Conservation (phyloP, 495 filamentous ascomycete species). For the Thozetella sp. region DNA sequence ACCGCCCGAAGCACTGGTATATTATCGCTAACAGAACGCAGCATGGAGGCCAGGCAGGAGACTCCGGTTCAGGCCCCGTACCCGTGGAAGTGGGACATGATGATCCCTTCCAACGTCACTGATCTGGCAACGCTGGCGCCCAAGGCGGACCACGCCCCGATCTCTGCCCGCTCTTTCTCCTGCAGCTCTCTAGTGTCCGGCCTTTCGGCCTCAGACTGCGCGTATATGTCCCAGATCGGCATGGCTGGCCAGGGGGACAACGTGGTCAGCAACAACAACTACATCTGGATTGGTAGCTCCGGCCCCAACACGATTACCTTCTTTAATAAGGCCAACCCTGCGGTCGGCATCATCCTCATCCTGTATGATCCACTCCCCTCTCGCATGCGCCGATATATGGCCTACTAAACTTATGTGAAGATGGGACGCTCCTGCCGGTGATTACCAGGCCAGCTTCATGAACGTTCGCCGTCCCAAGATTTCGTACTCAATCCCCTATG, state of each 20-base stretch:
- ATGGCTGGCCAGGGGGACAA: slow-evolving; percentile 23
- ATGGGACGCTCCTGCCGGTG: slow-evolving; percentile 13
- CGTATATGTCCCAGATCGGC: slow-evolving; percentile 25
- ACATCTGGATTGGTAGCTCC: slow-evolving; percentile 21
- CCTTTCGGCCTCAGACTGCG: slow-evolving; percentile 19
- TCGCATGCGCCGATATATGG: too few species aligned
- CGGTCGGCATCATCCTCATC: slow-evolving; percentile 18
- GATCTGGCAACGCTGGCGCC: not conserved
- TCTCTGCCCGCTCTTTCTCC: not conserved
- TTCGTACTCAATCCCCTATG: slow-evolving; percentile 23
- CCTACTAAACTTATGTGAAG: too few species aligned
- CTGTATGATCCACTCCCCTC: not conserved
- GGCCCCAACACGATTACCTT: slow-evolving; percentile 29
- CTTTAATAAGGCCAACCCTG: slow-evolving; percentile 17
- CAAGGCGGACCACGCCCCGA: not conserved
- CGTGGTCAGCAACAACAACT: slow-evolving; percentile 8
- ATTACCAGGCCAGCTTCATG: slow-evolving; percentile 22
- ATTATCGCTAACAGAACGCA: not conserved
- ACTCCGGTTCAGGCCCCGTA: not conserved
- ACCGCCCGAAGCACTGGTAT: not conserved
- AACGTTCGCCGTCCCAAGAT: slow-evolving; percentile 20
- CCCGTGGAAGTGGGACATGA: not conserved
- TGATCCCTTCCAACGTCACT: not conserved
- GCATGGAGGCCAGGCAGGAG: not conserved
- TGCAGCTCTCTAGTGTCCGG: slow-evolving; percentile 14